These are phyloP conservation scores for Helicostylum pulchrum DNA, from an alignment of 192 early-diverging fungal species.

Conservation along the genomic window DNA sequence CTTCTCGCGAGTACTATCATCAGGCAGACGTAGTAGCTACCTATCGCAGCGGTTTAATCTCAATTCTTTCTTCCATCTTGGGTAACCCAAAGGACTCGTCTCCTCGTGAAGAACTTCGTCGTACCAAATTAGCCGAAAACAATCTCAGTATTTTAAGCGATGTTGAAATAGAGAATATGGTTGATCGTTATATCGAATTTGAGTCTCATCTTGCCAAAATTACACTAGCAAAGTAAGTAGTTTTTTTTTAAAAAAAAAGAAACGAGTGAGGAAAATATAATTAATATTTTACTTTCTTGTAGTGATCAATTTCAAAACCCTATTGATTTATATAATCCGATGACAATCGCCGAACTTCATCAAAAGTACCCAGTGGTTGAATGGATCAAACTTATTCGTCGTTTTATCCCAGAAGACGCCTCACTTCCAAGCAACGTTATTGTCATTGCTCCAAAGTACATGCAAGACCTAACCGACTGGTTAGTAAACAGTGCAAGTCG, in stretches of 20 bases:
- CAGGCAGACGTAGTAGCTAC: slow-evolving; percentile 41
- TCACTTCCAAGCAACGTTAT: slow-evolving; percentile 42
- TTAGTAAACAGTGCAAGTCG: slow-evolving; percentile 23
- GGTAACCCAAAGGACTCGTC: neutral
- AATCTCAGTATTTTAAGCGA: neutral
- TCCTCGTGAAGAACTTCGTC: neutral
- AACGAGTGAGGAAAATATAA: too few relatives aligned
- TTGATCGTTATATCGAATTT: slow-evolving; percentile 53
- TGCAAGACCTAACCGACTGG: slow-evolving; percentile 40
- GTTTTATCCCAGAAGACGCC: slow-evolving; percentile 18
- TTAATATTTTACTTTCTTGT: neutral
- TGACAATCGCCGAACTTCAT: slow-evolving; percentile 34
- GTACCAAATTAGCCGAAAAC: neutral
- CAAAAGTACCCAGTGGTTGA: slow-evolving; percentile 36
- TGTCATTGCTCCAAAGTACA: slow-evolving; percentile 44
- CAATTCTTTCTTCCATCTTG: slow-evolving; percentile 33
- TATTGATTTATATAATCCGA: slow-evolving; percentile 48
- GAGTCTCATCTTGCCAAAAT: slow-evolving; percentile 55
- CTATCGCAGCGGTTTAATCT: slow-evolving; percentile 42
- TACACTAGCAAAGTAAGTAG: slow-evolving; percentile 24
- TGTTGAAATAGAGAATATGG: slow-evolving; percentile 19
- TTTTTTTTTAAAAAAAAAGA: neutral
- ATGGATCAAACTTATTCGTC: slow-evolving; percentile 39
- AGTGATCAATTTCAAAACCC: slow-evolving; percentile 47
- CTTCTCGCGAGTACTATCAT: slow-evolving; percentile 63